Base-by-base conservation (phyloP, 2,329 filamentous ascomycete genomes). In the Bipolaris zeicola region DNA sequence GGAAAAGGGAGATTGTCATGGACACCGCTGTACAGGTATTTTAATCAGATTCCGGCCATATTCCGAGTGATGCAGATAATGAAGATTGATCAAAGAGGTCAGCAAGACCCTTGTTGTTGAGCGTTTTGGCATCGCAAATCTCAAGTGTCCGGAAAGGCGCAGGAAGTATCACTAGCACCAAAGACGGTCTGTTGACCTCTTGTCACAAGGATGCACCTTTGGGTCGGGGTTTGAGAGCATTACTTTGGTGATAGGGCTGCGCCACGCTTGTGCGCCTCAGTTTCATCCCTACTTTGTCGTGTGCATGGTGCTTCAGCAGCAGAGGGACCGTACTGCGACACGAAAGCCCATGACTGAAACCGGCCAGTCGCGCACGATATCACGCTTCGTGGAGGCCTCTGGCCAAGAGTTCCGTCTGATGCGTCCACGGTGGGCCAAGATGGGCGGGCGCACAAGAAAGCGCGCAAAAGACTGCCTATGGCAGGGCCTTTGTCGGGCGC, bases 221-320 rank as follows among this genome's bases (percentile, higher is more conserved):
- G 6, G 16, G 31, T 48, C 13, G 14, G 26, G 31, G 48, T 52
- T 52, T 55, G 48, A 45, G 28, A 13, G 28, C 10, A 13, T 11
- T 13, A 31, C 28, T 31, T 7, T 33, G 39, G 33, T 3, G 8
- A n/a, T 22, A 14, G 18, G n/a, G 33, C 52, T 55, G 48, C 52
- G 52, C 52, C 52, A 52, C 43, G 34, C 31, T 42, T 34, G 42
- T 14, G 34, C 53, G 53, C 53, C 49, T 46, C 53, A 52, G 53
- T 52, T 46, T 52, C 49, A 52, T 11, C 37, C 24, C 14, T 10
- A 8, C 22, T 24, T 24, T 18, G 22, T 8, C 7, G 39, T 41
- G 18, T n/a, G 24, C 28, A 13, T 11, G n/a, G n/a, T 34, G 26
- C 24, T 18, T 39, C 34, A 16, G 41, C 52, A 16, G 26, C 24